A percentile compares a stretch with the other conserved stretches of the same genome.
These are phyloP conservation scores for Zygoascus meyerae DNA, from an alignment of 1,139 yeast species.

Conservation along the genomic window DNA sequence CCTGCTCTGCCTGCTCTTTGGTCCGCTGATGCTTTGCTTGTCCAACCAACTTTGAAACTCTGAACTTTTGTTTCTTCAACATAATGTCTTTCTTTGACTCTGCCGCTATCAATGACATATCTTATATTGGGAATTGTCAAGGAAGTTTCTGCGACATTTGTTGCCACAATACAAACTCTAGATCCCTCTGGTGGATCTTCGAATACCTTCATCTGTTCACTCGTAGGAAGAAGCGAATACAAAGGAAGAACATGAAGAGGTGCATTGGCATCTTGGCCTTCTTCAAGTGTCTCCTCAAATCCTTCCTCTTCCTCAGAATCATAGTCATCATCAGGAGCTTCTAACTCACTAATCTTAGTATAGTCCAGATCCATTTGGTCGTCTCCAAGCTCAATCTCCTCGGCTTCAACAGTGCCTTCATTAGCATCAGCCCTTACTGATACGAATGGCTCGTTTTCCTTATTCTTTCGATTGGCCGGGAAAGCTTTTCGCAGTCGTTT, in stretches of 20 bases:
- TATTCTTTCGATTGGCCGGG: slow-evolving; percentile 43
- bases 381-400: slow-evolving; percentile 10
- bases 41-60: slow-evolving; percentile 87
- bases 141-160: slow-evolving; percentile 97
- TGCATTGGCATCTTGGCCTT: slow-evolving; percentile 68
- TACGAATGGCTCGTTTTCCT: slow-evolving; percentile 34
- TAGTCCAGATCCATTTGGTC: slow-evolving; percentile 78
- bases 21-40: slow-evolving; percentile 91
- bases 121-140: slow-evolving; percentile 93
- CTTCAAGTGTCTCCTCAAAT: slow-evolving; percentile 74
- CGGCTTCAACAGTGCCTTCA: slow-evolving; percentile 56
- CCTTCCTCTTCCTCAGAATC: slow-evolving; percentile 77
- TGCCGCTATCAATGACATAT: slow-evolving; percentile 93
- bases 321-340: slow-evolving; percentile 41
- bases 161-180: slow-evolving; percentile 87
- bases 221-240: slow-evolving; percentile 85
- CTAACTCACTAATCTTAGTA: slow-evolving; percentile 33
- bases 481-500: slow-evolving; percentile 62
- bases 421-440: slow-evolving; percentile 53
- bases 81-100: slow-evolving; percentile 81
- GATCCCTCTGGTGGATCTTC: slow-evolving; percentile 78
- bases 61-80: slow-evolving; percentile 87
- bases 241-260: slow-evolving; percentile 89
- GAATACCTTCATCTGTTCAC: slow-evolving; percentile 92
- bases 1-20: slow-evolving; percentile 99